phyloP scores from a whole-genome alignment of 1,284 basidiomycete species.

The Ustilago vetiveriae region DNA sequence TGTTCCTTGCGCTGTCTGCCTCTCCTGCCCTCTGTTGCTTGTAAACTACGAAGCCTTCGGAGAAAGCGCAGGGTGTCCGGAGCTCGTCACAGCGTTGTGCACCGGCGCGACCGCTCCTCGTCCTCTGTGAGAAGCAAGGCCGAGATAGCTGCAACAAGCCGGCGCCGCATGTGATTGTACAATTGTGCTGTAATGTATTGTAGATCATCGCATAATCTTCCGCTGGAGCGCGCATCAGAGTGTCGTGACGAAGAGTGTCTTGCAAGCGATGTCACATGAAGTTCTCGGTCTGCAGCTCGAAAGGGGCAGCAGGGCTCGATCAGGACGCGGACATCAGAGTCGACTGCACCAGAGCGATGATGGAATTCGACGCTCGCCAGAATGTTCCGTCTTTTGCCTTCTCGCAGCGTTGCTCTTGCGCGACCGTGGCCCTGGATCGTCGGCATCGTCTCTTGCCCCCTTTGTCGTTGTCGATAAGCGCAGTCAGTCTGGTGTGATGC shows the following conservation, averaged over 20 bases:
- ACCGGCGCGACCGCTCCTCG: no score
- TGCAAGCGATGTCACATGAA: neutral
- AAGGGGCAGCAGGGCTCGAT: neutral
- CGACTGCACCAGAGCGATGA: constrained; percentile 2
- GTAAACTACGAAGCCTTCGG: no score
- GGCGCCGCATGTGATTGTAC: neutral
- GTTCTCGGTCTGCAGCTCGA: no score
- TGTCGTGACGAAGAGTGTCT: neutral
- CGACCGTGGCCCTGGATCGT: no score
- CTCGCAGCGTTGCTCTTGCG: no score
- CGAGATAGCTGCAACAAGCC: neutral
- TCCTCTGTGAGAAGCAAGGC: neutral
- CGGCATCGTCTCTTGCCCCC: no score
- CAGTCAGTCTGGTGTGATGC: no score
- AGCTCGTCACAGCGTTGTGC: no score
- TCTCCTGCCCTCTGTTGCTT: no score
- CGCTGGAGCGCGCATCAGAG: constrained; percentile 3
- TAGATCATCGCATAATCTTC: constrained; percentile 10
- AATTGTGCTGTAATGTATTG: neutral
- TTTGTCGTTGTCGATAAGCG: no score
- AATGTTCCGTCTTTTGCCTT: constrained; percentile 15
- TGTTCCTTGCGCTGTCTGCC: no score
- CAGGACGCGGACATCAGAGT: neutral
- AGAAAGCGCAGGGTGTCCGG: no score
- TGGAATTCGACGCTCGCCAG: constrained; percentile 4